phyloP scores from a whole-genome alignment of 345 rosid species.

The Citrus hindsii region DNA sequence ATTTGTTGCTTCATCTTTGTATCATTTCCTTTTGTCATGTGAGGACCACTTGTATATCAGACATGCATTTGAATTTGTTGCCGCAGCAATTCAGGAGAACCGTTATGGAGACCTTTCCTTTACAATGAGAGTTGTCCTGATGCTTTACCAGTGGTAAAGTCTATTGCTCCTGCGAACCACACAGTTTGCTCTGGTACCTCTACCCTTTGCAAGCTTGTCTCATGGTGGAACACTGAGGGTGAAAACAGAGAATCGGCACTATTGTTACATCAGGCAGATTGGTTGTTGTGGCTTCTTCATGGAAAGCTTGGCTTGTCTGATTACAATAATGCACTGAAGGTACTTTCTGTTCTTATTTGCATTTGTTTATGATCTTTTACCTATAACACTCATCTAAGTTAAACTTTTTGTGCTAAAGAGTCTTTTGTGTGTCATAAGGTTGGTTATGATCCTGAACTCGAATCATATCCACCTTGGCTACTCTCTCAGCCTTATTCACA shows the following conservation, averaged over 20 bases:
- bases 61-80: slow-evolving; percentile 5
- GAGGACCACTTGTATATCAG: background rate
- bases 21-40: background rate
- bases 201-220: slow-evolving; percentile 85
- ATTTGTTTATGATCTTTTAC: background rate
- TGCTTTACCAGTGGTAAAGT: slow-evolving; percentile 65
- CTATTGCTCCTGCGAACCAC: slow-evolving; percentile 83
- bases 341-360: slow-evolving; percentile 11
- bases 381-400: background rate
- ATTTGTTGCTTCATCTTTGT: background rate
- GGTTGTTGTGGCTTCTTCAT: slow-evolving; percentile 93
- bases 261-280: slow-evolving; percentile 91
- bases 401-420: background rate
- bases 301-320: slow-evolving; percentile 89
- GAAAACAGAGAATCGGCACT: slow-evolving; percentile 47
- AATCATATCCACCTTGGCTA: slow-evolving; percentile 84
- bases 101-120: slow-evolving; percentile 65
- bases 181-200: slow-evolving; percentile 90
- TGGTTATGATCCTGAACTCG: slow-evolving; percentile 90
- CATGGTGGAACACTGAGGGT: slow-evolving; percentile 68
- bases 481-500: slow-evolving; percentile 74
- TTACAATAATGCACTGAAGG: slow-evolving; percentile 92
- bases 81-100: slow-evolving; percentile 64
- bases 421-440: slow-evolving; percentile 39
- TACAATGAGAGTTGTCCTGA: slow-evolving; percentile 81